Evolutionary conservation across 305 asterid genomes (phyloP).

Genomic region (Fraxinus dipetala): DNA sequence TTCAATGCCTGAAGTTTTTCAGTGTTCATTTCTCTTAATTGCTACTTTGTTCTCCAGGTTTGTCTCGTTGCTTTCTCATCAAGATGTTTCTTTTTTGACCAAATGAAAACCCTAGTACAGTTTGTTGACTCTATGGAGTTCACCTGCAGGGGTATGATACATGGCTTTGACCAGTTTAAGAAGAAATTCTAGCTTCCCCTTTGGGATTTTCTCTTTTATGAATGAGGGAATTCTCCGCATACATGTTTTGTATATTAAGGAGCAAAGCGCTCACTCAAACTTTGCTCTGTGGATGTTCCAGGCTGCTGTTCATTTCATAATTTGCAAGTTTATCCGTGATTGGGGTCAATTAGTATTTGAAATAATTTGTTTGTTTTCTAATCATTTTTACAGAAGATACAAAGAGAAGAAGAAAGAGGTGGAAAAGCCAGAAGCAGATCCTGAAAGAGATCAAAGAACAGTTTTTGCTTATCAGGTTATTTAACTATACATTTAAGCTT

Average conservation of each 20-base stretch:
- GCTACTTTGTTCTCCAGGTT: constrained; percentile 59
- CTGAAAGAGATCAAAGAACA: constrained; percentile 70
- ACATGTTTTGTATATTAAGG: constrained; percentile 35
- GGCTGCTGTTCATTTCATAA: constrained; percentile 32
- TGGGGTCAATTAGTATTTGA: constrained; percentile 13
- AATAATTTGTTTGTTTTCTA: constrained; percentile 8
- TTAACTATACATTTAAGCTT: constrained; percentile 18
- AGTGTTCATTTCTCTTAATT: constrained; percentile 58
- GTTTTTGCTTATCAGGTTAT: constrained; percentile 80
- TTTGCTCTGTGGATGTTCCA: constrained; percentile 36
- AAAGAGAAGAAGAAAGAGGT: constrained; percentile 60
- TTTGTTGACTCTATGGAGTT: constrained; percentile 61
- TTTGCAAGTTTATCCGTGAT: constrained; percentile 23
- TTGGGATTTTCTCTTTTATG: constrained; percentile 42
- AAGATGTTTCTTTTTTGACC: constrained; percentile 46
- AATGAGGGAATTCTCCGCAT: constrained; percentile 35
- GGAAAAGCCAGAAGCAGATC: constrained; percentile 59
- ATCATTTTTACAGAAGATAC: constrained; percentile 43
- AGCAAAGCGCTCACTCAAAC: constrained; percentile 33
- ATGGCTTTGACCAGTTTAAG: constrained; percentile 51
- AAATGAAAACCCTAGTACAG: constrained; percentile 35
- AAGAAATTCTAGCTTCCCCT: constrained; percentile 46
- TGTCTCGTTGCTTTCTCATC: constrained; percentile 48
- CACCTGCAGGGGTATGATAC: constrained; percentile 59
- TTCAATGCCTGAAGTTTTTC: constrained; percentile 60